phyloP scores from a whole-genome alignment of 2,329 filamentous ascomycete species.

The Balansia obtecta region DNA sequence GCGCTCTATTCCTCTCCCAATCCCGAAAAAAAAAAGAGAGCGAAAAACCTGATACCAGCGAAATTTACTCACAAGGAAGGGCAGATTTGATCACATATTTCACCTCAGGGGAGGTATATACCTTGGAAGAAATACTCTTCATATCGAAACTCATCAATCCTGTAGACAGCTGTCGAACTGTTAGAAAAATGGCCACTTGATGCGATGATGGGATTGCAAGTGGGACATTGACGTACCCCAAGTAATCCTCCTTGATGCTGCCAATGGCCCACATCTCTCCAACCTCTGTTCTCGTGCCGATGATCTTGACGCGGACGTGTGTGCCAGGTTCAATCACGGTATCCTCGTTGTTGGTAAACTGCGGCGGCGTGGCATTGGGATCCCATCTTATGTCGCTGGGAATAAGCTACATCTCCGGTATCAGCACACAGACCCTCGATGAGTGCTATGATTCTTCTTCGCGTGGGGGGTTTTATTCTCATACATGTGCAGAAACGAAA shows the following conservation, averaged over 20 bases:
- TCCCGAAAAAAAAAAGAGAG: neutral
- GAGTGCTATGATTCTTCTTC: neutral
- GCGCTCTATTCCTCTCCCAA: neutral
- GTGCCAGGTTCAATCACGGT: conserved; percentile 89
- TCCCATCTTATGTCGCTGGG: conserved; percentile 88
- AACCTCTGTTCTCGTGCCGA: conserved; percentile 86
- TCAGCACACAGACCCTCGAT: neutral
- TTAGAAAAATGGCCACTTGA: neutral
- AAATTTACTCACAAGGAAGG: neutral
- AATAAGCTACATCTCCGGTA: conserved; percentile 52
- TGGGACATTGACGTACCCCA: conserved; percentile 36
- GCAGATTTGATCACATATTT: neutral
- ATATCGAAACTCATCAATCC: conserved; percentile 7
- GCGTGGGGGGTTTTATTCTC: conserved; percentile 18
- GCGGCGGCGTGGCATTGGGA: conserved; percentile 88
- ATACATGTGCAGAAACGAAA: conserved; percentile 73
- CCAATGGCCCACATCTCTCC: conserved; percentile 94
- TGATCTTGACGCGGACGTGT: conserved; percentile 86
- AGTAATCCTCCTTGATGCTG: conserved; percentile 80
- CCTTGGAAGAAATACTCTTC: neutral
- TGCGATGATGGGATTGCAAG: neutral
- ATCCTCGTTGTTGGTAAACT: conserved; percentile 91
- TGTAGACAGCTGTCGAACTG: conserved; percentile 14
- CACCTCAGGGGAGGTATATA: neutral
- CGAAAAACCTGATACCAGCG: neutral